Base-by-base conservation (phyloP, 352 stramenopile species). In the Pythium aquatile region DNA sequence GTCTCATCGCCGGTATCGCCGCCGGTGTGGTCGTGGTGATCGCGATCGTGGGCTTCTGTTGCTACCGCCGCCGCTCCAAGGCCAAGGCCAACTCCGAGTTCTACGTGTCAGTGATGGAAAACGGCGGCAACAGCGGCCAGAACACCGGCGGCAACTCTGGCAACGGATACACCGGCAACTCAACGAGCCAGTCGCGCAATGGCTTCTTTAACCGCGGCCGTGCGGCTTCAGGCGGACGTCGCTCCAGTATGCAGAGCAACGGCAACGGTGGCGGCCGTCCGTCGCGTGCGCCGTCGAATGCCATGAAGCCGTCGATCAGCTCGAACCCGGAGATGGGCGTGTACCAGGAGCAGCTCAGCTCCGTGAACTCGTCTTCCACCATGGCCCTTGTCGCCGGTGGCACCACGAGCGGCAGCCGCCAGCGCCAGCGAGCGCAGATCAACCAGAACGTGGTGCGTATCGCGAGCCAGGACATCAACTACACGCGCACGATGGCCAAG, bases 401-500 rank as follows among this genome's bases (percentile, higher is more conserved):
- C n/a, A 49, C 42, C 42, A 66, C 61, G 10, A 49, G 49, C 26
- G 63, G 54, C 24, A 65, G 16, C 39, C 62, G 55, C 32, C 42
- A 65, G 68, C 73, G 65, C 20, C 51, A 79, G 35, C 42, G 51
- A 5, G 64, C 48, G 6, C 53, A 63, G 28, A 79, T 81, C 55
- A 83, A 72, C 69, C 33, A 74, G 51, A 83, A 66, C 51, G 66
- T 93, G 14, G 42, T 77, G n/a, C 80, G 75, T 49, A 87, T 93
- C 58, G 60, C 75, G 28, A 79, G 65, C 48, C 66, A 85, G 16
- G 83, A 95, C 17, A 83, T 95, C 56, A 90, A 83, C 44, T 93
- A 83, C 68, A 95, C 84, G 26, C 79, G 84, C 0, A 84, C 79
- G 63, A 88, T 95, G 29, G 86, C 84, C 6, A 91, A 90, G 56